Evolutionary conservation across 257 asterid genomes (phyloP), one percentile per base, ranked within the genome.

Genomic region (Fraxinus cuspidata): DNA sequence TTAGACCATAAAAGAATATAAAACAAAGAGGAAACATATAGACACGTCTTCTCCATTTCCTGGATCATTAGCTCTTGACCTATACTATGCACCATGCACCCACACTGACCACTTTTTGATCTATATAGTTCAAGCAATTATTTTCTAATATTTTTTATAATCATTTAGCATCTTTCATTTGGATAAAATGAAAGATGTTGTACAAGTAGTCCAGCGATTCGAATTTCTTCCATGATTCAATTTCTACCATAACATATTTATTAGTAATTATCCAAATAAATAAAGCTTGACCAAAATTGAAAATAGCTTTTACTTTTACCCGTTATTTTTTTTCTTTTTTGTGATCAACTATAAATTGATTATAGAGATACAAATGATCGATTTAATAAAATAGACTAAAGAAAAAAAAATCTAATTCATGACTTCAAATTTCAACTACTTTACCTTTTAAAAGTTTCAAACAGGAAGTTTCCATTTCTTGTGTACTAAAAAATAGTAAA

Each of bases 391-490:
- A 19, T 58, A 1, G 66, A 58, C 27, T 21, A 51, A 15, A 18
- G 58, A 0, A 47, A 47, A 47, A 47, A 47, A 51, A 0, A 49
- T 38, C 31, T 25, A 81, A 71, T 73, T 63, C 32, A n/a, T 65
- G 7, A 67, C 38, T 2, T 31, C 5, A 40, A 74, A 67, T 71
- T 28, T 11, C 49, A 74, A 71, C 44, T 77, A 42, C n/a, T 70
- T 58, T 21, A n/a, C 28, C 66, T 1, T n/a, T 4, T 3, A 58
- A 9, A 12, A 58, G 15, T 58, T 58, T 21, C 28, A 21, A 21
- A 7, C 15, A 5, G 8, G 28, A 58, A 23, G 29, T 19, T 58
- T 23, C 29, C 21, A 21, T n/a, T 3, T 31, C 23, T 32, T 19
- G 29, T 40, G 28, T 63, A 38, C 27, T 73, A 18, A 34, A 27